Percentiles rank a stretch among this genome's conserved stretches.
Conservation (phyloP, 2,329 filamentous ascomycete genomes). For the Trichoderma lentiforme region DNA sequence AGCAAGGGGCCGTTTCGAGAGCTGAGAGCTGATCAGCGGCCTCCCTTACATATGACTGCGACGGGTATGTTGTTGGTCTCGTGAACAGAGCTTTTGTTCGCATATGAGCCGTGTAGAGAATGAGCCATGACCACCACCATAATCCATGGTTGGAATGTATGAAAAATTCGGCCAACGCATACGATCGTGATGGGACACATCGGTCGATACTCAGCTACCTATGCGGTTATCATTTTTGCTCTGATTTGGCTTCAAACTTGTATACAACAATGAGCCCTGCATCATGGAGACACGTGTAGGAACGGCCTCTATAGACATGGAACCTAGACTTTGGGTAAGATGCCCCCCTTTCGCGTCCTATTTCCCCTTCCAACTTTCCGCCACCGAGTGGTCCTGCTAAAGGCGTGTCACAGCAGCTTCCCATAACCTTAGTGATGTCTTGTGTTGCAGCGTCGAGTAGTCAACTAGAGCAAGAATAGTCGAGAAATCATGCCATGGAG, state of each 20-base stretch:
- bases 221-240: background rate
- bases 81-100: background rate
- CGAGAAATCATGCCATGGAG: background rate
- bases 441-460: background rate
- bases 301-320: too few species aligned
- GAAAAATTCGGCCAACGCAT: background rate
- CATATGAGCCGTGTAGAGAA: background rate
- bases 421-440: background rate
- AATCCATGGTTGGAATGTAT: background rate
- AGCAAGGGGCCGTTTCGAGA: background rate
- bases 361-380: background rate
- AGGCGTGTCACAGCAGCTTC: background rate
- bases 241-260: background rate
- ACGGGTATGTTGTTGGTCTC: background rate
- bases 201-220: background rate
- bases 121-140: background rate
- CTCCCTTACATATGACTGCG: background rate
- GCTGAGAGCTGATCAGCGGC: background rate
- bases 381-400: background rate
- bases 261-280: too few species aligned
- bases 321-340: background rate
- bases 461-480: background rate
- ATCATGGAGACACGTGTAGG: too few species aligned
- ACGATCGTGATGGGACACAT: background rate
- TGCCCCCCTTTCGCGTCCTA: background rate